phyloP scores from a whole-genome alignment of 1,284 basidiomycete genomes.

The Ustilago curta region DNA sequence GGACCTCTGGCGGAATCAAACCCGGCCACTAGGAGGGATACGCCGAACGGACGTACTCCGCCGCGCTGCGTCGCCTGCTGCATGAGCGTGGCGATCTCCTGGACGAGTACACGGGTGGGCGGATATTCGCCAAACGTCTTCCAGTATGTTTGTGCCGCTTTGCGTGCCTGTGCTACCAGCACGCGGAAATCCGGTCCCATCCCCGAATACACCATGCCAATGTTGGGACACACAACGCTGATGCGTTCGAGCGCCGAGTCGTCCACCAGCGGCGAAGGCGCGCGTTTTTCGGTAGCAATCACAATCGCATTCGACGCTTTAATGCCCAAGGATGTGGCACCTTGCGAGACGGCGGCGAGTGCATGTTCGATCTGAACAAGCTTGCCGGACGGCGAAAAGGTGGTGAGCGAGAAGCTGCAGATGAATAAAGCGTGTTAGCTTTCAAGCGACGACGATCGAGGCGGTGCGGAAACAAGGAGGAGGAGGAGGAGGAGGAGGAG shows the following conservation, averaged over 20 bases:
- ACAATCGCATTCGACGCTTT: conserved; percentile 99
- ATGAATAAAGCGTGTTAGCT: conserved; percentile 13
- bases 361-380: conserved; percentile 94
- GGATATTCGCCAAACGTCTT: conserved; percentile 99
- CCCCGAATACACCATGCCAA: conserved; percentile 94
- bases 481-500: too few relatives aligned
- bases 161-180: conserved; percentile 90
- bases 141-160: conserved; percentile 99
- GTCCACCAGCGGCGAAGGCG: conserved; percentile 95
- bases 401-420: conserved; percentile 93
- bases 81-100: conserved; percentile 97
- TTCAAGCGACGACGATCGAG: too few relatives aligned
- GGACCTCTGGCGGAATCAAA: conserved; percentile 93
- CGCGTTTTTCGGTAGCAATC: conserved; percentile 99
- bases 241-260: conserved; percentile 96
- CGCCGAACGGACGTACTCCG: conserved; percentile 97
- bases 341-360: conserved; percentile 84
- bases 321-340: conserved; percentile 96
- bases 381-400: conserved; percentile 98
- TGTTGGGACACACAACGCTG: conserved; percentile 95
- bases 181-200: conserved; percentile 99
- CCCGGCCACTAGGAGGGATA: conserved; percentile 94
- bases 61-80: conserved; percentile 99
- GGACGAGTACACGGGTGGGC: conserved; percentile 93
- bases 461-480: too few relatives aligned